Percentiles rank a stretch among this genome's conserved stretches.
These are phyloP conservation scores for Mycena sp. DNA, from an alignment of 1,284 basidiomycete species.

Conservation along the genomic window DNA sequence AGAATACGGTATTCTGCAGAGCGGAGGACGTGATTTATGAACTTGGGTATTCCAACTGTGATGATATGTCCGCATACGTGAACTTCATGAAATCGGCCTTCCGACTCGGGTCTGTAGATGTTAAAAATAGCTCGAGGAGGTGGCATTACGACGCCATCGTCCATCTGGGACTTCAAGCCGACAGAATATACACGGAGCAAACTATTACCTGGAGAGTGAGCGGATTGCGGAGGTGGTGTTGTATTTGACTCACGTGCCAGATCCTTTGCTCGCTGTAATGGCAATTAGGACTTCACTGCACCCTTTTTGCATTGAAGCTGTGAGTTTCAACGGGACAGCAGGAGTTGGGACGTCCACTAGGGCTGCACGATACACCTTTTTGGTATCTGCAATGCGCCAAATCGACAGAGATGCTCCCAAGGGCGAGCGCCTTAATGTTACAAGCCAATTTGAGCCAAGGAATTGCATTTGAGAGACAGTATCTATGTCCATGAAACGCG, in stretches of 20 bases:
- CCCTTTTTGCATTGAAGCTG: slow-evolving; percentile 10
- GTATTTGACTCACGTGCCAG: not conserved
- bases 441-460: slow-evolving; percentile 56
- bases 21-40: slow-evolving; percentile 39
- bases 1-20: slow-evolving; percentile 48
- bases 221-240: too few relatives aligned
- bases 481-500: slow-evolving; percentile 45
- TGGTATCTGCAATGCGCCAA: slow-evolving; percentile 48
- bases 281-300: slow-evolving; percentile 22
- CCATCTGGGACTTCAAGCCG: slow-evolving; percentile 5
- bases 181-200: slow-evolving; percentile 16
- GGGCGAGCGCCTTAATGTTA: slow-evolving; percentile 50
- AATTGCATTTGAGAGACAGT: slow-evolving; percentile 55
- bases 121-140: slow-evolving; percentile 13
- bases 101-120: slow-evolving; percentile 25
- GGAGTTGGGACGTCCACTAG: slow-evolving; percentile 46
- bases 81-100: slow-evolving; percentile 36
- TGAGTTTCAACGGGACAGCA: slow-evolving; percentile 29
- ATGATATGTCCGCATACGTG: slow-evolving; percentile 44
- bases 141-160: slow-evolving; percentile 9
- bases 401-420: slow-evolving; percentile 47
- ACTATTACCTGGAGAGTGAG: too few relatives aligned
- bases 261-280: slow-evolving; percentile 12
- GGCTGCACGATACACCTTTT: slow-evolving; percentile 43
- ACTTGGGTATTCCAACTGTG: slow-evolving; percentile 42